Base-by-base conservation (phyloP, 2,329 filamentous ascomycete species). In the Xylariales sp. region DNA sequence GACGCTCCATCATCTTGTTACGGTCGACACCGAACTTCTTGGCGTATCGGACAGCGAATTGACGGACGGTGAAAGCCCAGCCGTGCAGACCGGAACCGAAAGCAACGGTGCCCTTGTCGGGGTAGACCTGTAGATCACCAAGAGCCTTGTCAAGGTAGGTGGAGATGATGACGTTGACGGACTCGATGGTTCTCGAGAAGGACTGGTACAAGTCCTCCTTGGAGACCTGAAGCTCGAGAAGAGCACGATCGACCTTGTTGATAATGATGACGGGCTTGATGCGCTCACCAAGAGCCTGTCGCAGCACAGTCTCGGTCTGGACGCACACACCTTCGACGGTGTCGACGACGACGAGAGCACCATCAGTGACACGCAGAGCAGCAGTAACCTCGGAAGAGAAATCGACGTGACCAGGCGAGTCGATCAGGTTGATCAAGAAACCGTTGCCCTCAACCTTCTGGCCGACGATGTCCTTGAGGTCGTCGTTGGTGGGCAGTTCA, bases 21-120 rank as follows among this genome's bases (percentile, higher is more conserved):
- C 90, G 90, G 84, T 98, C 91, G 61, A 98, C 93, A 86, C 93
- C 93, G 63, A 98, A 98, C 78, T 98, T 98, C 89, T 97, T 97
- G 74, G 91, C 86, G 71, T 98, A 98, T 63, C 85, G 83, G 66
- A 81, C 71, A 59, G 93, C 93, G 73, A 98, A 98, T 74, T 98
- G 93, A 65, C 93, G 88, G 76, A 97, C 76, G 63, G 93, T 98
- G 84, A 98, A 98, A 64, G 89, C 91, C 93, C 93, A 98, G 72
- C 93, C 93, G 80, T 98, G 93, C 52, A 97, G 90, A 86, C 91
- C 93, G 71, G 93, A 97, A 75, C 90, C 93, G 79, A 98, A 98
- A 61, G 91, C 91, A 63, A 98, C 86, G 67, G 91, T 98, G 68
- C 93, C 93, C 74, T 88, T 88, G 71, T 97, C 85, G 58, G 93